These are phyloP conservation scores for Mycena pura DNA, from an alignment of 768 basidiomycete species.

Conservation along the genomic window DNA sequence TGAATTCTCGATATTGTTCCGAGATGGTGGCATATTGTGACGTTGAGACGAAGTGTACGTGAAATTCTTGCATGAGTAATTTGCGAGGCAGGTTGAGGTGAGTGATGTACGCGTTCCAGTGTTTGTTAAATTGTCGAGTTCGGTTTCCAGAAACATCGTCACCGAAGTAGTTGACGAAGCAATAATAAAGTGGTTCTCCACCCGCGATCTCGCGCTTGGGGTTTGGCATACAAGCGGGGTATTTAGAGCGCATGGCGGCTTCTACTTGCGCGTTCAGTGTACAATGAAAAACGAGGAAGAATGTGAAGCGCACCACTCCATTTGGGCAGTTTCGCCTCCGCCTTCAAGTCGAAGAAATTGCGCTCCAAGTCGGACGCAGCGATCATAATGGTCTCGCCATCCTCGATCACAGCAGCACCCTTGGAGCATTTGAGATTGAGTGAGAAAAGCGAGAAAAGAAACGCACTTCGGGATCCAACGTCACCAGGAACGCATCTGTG, in stretches of 20 bases:
- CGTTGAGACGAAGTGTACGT: constrained; percentile 46
- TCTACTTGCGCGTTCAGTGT: neutral
- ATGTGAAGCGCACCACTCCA: neutral
- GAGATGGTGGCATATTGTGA: constrained; percentile 41
- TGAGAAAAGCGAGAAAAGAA: no score
- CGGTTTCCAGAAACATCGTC: constrained; percentile 53
- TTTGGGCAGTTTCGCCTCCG: neutral
- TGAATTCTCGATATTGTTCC: constrained; percentile 47
- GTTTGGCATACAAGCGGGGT: constrained; percentile 39
- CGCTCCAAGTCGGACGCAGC: neutral
- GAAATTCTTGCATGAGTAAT: constrained; percentile 43
- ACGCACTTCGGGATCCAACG: neutral
- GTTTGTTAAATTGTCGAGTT: constrained; percentile 44
- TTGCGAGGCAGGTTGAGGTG: constrained; percentile 43
- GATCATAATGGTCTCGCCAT: neutral
- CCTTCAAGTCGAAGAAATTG: neutral
- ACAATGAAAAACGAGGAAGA: neutral
- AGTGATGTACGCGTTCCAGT: no score
- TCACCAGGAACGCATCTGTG: neutral
- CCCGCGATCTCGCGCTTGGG: constrained; percentile 37
- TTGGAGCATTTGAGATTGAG: neutral
- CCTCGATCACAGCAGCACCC: neutral
- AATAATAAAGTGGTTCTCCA: constrained; percentile 38
- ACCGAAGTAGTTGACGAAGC: constrained; percentile 39
- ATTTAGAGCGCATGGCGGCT: constrained; percentile 2